Conservation (phyloP, 495 filamentous ascomycete species). For the Aspergillus carlsbadensis region DNA sequence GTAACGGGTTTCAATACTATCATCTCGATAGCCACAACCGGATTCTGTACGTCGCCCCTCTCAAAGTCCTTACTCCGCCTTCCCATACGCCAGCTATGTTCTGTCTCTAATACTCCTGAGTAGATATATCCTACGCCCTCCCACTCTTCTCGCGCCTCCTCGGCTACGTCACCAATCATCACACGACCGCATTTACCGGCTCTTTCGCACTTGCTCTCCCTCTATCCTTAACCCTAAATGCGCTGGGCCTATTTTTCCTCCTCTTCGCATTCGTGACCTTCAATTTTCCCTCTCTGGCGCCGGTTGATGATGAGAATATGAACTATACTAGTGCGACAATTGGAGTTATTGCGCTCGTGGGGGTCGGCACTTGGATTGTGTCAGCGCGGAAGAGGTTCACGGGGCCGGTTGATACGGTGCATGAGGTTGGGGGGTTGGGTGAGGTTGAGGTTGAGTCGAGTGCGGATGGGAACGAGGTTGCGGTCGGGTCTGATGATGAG, state of each 20-base stretch:
- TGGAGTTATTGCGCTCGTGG: constrained; percentile 49
- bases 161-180: constrained; percentile 4
- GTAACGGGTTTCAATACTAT: constrained; percentile 54
- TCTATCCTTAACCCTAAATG: constrained; percentile 41
- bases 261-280: constrained; percentile 52
- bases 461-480: not conserved
- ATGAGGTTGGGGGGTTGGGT: constrained; percentile 2
- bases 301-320: constrained; percentile 51
- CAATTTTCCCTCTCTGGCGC: constrained; percentile 50
- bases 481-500: too few relatives aligned
- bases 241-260: constrained; percentile 46
- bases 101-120: not conserved
- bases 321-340: constrained; percentile 56
- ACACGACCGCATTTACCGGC: constrained; percentile 32
- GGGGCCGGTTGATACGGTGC: constrained; percentile 2
- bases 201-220: constrained; percentile 33
- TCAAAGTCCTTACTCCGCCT: too few relatives aligned
- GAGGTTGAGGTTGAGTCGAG: not conserved
- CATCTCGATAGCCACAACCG: constrained; percentile 53
- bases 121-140: constrained; percentile 17
- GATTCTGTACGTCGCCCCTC: constrained; percentile 47
- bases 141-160: constrained; percentile 12
- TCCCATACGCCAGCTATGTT: not conserved
- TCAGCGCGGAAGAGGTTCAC: constrained; percentile 26
- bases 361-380: constrained; percentile 49